These are phyloP conservation scores for Ustilago lituana DNA, from an alignment of 1,284 basidiomycete genomes.

Conservation along the genomic window DNA sequence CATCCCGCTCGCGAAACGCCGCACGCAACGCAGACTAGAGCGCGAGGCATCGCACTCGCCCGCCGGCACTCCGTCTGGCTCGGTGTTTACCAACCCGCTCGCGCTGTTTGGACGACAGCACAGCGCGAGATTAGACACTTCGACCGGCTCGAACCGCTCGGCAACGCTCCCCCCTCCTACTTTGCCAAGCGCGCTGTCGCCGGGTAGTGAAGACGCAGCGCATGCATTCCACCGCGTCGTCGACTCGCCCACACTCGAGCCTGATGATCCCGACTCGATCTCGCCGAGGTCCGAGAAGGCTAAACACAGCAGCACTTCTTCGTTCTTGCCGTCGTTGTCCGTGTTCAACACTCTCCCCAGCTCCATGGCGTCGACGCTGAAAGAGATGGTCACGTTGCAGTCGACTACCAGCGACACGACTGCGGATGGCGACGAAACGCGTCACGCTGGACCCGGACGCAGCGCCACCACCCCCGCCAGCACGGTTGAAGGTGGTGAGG, in stretches of 20 bases:
- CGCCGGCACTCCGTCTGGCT: neutral
- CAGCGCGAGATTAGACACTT: conserved; percentile 8
- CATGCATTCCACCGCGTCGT: conserved; percentile 1
- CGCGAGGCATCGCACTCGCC: conserved; percentile 18
- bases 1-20: conserved; percentile 34
- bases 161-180: neutral
- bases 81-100: conserved; percentile 13
- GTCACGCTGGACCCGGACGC: no score
- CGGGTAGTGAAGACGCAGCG: neutral
- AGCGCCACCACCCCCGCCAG: conserved; percentile 3
- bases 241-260: conserved; percentile 12
- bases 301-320: neutral
- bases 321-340: conserved; percentile 16
- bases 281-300: neutral
- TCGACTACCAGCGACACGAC: conserved; percentile 22
- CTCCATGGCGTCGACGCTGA: conserved; percentile 24
- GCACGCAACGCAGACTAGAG: conserved; percentile 30
- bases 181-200: conserved; percentile 1
- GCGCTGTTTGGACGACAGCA: conserved; percentile 7
- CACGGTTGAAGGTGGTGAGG: neutral
- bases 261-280: neutral
- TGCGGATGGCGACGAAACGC: conserved; percentile 38
- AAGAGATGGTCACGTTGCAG: conserved; percentile 30
- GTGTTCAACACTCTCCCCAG: conserved; percentile 8
- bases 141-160: conserved; percentile 17